phyloP scores from a whole-genome alignment of 441 rosid species.

The Metrosideros polymorpha region DNA sequence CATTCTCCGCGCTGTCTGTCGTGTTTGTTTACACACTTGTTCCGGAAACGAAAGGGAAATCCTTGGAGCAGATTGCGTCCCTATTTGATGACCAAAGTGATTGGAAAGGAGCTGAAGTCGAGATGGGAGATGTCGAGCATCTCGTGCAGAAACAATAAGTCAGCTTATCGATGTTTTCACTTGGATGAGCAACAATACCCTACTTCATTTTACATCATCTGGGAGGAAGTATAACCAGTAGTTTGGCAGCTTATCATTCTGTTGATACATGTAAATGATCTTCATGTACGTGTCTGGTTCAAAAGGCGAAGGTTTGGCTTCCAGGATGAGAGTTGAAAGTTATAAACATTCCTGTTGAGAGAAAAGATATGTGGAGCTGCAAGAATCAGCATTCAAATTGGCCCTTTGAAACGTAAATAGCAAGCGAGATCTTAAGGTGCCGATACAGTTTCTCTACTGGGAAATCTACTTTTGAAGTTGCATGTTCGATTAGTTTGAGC shows the following conservation, averaged over 20 bases:
- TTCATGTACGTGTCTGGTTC: background rate
- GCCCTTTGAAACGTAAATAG: background rate
- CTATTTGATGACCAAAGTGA: conserved; percentile 39
- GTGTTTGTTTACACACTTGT: conserved; percentile 48
- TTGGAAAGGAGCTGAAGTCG: conserved; percentile 39
- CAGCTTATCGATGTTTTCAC: background rate
- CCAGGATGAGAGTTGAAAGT: background rate
- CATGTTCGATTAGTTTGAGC: background rate
- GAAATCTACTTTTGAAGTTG: background rate
- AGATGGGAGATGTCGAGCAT: conserved; percentile 65
- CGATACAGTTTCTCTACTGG: background rate
- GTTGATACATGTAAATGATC: background rate
- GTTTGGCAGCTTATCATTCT: background rate
- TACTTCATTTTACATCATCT: too few relatives aligned
- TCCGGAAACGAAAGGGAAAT: conserved; percentile 86
- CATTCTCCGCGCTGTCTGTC: conserved; percentile 58
- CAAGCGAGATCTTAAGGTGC: background rate
- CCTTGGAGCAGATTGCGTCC: conserved; percentile 72
- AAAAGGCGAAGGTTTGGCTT: background rate
- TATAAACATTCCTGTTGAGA: background rate
- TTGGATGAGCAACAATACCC: background rate
- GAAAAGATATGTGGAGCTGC: background rate
- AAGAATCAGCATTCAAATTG: background rate
- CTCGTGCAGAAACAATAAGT: conserved; percentile 42
- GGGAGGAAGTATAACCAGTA: background rate